Evolutionary conservation across 1,284 basidiomycete species (phyloP).

Genomic region (Sporisorium exsertum): DNA sequence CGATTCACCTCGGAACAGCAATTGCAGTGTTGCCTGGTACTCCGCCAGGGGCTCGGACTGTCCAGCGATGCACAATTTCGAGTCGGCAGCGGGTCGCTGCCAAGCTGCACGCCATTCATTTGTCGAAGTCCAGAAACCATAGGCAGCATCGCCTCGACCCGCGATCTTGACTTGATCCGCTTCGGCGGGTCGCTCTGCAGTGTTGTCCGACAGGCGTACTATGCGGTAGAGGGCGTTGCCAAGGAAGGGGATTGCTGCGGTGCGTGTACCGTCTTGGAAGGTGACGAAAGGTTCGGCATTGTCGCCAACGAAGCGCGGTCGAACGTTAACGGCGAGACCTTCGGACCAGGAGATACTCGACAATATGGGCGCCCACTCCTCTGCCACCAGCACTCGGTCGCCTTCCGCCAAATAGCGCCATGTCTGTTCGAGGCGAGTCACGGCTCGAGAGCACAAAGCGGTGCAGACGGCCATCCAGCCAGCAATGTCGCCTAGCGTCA

Average conservation of each 20-base stretch:
- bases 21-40: conserved; percentile 48
- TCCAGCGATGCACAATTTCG: conserved; percentile 7
- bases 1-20: conserved; percentile 35
- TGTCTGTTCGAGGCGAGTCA: conserved; percentile 59
- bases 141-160: conserved; percentile 23
- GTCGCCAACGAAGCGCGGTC: conserved; percentile 38
- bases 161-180: conserved; percentile 8
- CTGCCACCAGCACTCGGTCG: conserved; percentile 53
- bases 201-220: conserved; percentile 9
- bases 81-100: conserved; percentile 16
- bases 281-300: conserved; percentile 17
- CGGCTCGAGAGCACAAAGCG: conserved; percentile 65
- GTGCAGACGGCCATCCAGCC: conserved; percentile 65
- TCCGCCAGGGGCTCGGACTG: conserved; percentile 42
- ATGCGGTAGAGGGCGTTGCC: conserved; percentile 47
- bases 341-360: conserved; percentile 64
- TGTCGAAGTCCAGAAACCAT: conserved; percentile 6
- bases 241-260: conserved; percentile 46
- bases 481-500: conserved; percentile 52
- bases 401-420: conserved; percentile 63
- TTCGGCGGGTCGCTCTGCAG: not conserved
- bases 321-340: conserved; percentile 32
- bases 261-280: conserved; percentile 12
- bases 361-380: conserved; percentile 58
- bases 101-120: conserved; percentile 38